Conservation (phyloP, 139 green algal species). For the Micractinium sp. region DNA sequence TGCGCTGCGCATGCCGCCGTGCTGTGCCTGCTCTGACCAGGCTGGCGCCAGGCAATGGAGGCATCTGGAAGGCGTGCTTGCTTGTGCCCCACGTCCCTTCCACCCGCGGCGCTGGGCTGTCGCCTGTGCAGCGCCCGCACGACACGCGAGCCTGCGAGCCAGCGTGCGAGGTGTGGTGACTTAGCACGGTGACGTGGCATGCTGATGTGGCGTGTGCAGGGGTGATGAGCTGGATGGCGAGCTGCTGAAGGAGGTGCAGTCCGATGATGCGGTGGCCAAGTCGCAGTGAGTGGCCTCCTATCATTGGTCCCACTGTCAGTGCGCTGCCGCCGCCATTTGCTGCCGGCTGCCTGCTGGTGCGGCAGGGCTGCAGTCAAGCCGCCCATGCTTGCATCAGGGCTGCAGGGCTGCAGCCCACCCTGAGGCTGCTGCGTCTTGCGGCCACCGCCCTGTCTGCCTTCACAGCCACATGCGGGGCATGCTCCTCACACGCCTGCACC, state of each 20-base stretch:
- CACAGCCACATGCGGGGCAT: not conserved
- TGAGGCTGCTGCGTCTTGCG: not conserved
- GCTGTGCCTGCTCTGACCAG: not conserved
- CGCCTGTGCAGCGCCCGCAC: no score
- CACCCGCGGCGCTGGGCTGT: no score
- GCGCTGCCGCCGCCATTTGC: not conserved
- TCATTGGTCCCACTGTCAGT: no score
- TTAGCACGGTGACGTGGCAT: not conserved
- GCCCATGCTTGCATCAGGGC: not conserved
- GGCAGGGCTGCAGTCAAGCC: not conserved
- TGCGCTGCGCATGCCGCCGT: not conserved
- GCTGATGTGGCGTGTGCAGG: not conserved
- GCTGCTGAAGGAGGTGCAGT: conserved; percentile 23
- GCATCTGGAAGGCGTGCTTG: no score
- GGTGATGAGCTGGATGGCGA: conserved; percentile 2
- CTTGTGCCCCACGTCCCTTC: no score
- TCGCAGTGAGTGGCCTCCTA: not conserved
- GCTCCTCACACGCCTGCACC: not conserved
- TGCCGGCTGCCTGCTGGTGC: not conserved
- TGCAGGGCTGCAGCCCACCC: not conserved
- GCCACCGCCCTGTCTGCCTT: not conserved
- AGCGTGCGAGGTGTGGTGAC: no score
- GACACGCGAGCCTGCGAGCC: no score
- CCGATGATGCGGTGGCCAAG: conserved; percentile 18
- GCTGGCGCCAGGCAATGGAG: no score